Conservation (phyloP, 257 asterid species). For the Plectranthus barbatus region DNA sequence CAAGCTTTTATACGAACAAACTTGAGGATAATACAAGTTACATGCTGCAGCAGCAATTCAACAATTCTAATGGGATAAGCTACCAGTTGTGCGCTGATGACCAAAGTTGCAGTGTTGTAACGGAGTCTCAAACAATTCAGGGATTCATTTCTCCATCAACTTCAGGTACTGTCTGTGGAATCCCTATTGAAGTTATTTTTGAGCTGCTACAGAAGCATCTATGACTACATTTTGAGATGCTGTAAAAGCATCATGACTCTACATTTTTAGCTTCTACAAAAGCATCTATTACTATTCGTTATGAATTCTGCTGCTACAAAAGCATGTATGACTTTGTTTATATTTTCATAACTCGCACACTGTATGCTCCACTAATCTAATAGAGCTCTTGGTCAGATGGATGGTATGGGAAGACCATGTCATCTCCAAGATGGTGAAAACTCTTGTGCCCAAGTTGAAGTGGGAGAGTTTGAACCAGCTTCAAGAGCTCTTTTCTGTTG, state of each 20-base stretch:
- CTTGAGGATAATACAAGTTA: slow-evolving; percentile 15
- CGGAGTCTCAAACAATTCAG: slow-evolving; percentile 31
- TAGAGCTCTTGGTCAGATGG: slow-evolving; percentile 84
- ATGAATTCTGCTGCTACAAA: neutral
- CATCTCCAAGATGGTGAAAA: slow-evolving; percentile 57
- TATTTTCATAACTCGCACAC: neutral
- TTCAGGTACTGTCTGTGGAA: slow-evolving; percentile 62
- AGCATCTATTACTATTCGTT: slow-evolving; percentile 13
- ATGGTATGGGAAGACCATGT: slow-evolving; percentile 59
- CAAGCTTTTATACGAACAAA: slow-evolving; percentile 16
- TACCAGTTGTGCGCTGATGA: slow-evolving; percentile 41
- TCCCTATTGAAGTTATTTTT: slow-evolving; percentile 19
- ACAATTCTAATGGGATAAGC: slow-evolving; percentile 24
- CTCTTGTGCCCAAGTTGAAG: slow-evolving; percentile 84
- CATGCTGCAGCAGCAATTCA: slow-evolving; percentile 33
- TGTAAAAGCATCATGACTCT: neutral
- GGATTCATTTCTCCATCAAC: slow-evolving; percentile 23
- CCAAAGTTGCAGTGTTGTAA: slow-evolving; percentile 31
- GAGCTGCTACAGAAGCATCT: slow-evolving; percentile 23
- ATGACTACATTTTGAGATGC: slow-evolving; percentile 6
- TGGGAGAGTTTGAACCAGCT: slow-evolving; percentile 91
- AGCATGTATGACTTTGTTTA: neutral
- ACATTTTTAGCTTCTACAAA: neutral
- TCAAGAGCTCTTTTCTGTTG: slow-evolving; percentile 59
- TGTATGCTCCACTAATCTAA: slow-evolving; percentile 28